These are phyloP conservation scores for Multifurca ochricompacta DNA, from an alignment of 768 basidiomycete species.

Conservation along the genomic window DNA sequence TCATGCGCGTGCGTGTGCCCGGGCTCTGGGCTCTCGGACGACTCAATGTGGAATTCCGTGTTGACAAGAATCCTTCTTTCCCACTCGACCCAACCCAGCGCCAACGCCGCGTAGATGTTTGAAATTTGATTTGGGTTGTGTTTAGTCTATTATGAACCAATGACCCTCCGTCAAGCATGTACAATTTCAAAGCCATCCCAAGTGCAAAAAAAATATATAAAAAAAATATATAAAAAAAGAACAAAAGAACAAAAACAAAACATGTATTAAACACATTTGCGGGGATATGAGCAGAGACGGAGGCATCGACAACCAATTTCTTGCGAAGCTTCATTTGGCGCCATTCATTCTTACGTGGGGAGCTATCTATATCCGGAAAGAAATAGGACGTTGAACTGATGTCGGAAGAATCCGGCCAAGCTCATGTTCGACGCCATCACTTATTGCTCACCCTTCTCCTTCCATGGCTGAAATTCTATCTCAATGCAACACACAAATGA, in stretches of 20 bases:
- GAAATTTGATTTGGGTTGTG: background rate
- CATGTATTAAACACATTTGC: too few relatives aligned
- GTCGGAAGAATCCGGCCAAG: background rate
- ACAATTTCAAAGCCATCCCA: background rate
- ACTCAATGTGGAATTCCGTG: background rate
- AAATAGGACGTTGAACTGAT: background rate
- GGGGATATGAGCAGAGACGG: background rate
- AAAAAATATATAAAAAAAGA: too few relatives aligned
- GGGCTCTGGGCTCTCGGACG: background rate
- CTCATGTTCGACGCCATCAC: background rate
- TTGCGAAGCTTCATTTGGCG: background rate
- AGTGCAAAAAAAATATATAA: background rate
- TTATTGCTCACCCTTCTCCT: background rate
- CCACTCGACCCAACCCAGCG: background rate
- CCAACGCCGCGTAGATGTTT: background rate
- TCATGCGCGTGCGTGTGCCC: background rate
- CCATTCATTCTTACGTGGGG: background rate
- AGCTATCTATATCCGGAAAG: too few relatives aligned
- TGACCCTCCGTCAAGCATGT: too few relatives aligned
- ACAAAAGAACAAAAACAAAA: too few relatives aligned
- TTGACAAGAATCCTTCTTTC: constrained; percentile 1
- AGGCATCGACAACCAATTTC: background rate
- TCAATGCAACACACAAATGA: background rate
- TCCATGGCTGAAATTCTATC: background rate
- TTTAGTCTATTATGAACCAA: background rate